A percentile compares a stretch with the other conserved stretches of the same genome.
phyloP scores from a whole-genome alignment of 108 stramenopile genomes.

The Mediolabrus comicus region DNA sequence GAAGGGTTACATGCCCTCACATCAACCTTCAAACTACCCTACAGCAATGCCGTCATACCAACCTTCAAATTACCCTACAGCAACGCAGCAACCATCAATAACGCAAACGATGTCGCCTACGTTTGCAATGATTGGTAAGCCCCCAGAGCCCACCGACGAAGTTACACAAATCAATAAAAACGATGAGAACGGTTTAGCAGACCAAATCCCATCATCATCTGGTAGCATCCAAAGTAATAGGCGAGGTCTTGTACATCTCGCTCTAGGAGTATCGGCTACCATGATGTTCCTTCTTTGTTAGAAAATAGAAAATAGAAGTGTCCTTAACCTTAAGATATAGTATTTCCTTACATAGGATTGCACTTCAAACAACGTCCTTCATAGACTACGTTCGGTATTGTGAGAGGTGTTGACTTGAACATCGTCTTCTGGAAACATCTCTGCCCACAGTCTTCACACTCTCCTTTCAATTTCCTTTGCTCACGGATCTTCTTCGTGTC shows the following conservation, averaged over 20 bases:
- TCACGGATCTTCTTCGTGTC: conserved; percentile 13
- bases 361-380: conserved; percentile 36
- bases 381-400: conserved; percentile 18
- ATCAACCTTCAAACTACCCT: neutral
- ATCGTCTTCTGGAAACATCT: conserved; percentile 23
- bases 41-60: neutral
- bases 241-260: neutral
- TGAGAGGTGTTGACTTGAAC: conserved; percentile 33
- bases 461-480: conserved; percentile 36
- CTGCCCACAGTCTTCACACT: conserved; percentile 34
- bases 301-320: neutral
- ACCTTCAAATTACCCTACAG: neutral
- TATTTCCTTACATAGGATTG: conserved; percentile 26
- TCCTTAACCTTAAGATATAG: neutral
- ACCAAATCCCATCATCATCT: neutral
- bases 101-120: neutral
- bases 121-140: neutral
- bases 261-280: neutral
- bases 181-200: neutral
- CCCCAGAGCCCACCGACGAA: neutral
- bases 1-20: neutral
- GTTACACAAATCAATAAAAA: neutral
- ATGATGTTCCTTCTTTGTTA: neutral
- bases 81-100: neutral
- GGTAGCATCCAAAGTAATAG: neutral